Evolutionary conservation across 1,284 basidiomycete genomes (phyloP).

Genomic region (Leccinum insolens): DNA sequence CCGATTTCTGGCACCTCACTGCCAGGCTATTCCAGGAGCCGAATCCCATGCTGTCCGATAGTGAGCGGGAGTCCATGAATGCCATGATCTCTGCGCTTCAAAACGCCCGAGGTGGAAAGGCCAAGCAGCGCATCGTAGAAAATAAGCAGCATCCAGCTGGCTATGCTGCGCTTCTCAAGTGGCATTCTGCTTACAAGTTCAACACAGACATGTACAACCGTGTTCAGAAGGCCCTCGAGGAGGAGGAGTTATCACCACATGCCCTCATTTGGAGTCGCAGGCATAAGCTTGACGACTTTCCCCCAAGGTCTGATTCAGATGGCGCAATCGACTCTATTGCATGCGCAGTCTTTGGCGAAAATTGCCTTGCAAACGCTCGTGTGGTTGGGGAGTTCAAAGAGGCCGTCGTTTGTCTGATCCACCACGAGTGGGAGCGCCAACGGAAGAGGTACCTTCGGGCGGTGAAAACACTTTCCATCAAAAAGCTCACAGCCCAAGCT

Average conservation of each 20-base stretch:
- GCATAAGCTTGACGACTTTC: slow-evolving; percentile 5
- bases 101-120: background rate
- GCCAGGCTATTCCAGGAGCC: slow-evolving; percentile 1
- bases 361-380: slow-evolving; percentile 3
- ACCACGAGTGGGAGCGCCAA: too few species aligned
- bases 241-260: background rate
- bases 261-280: slow-evolving; percentile 6
- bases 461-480: slow-evolving; percentile 1
- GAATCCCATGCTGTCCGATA: background rate
- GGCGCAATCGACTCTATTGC: slow-evolving; percentile 1
- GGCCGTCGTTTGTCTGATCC: too few species aligned
- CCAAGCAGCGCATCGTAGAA: slow-evolving; percentile 3
- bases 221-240: slow-evolving; percentile 5
- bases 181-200: slow-evolving; percentile 6
- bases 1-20: slow-evolving; percentile 1
- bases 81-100: slow-evolving; percentile 5
- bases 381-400: background rate
- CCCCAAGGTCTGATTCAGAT: slow-evolving; percentile 1
- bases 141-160: background rate
- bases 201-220: slow-evolving; percentile 1
- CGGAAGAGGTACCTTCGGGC: background rate
- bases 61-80: slow-evolving; percentile 5
- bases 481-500: slow-evolving; percentile 4
- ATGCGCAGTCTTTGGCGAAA: slow-evolving; percentile 8
- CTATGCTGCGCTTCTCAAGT: slow-evolving; percentile 1